Evolutionary conservation across 1,284 basidiomycete species (phyloP).

Genomic region (Heterobasidion occidentale): DNA sequence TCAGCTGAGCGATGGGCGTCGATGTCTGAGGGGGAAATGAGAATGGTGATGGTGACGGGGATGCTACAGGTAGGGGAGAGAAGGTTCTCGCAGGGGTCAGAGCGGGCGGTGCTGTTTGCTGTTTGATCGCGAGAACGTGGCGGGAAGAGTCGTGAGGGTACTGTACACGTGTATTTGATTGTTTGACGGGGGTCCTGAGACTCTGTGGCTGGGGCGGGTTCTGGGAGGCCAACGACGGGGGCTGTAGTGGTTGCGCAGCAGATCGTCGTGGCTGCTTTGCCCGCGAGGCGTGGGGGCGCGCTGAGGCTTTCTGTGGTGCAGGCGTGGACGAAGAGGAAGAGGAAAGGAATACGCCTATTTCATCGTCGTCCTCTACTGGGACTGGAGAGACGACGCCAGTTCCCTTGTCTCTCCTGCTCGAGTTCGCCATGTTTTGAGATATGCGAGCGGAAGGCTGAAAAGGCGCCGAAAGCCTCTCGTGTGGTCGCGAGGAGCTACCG

Average conservation of each 20-base stretch:
- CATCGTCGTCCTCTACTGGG: constrained; percentile 42
- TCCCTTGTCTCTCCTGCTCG: background rate
- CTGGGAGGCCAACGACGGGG: constrained; percentile 11
- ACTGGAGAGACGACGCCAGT: background rate
- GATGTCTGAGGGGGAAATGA: constrained; percentile 14
- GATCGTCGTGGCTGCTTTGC: background rate
- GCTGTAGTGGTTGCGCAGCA: constrained; percentile 4
- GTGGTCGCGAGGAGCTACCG: constrained; percentile 48
- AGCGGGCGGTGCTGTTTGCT: constrained; percentile 24
- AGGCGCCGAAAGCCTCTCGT: constrained; percentile 36
- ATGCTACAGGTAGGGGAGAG: constrained; percentile 15
- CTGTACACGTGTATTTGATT: background rate
- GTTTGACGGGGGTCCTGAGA: constrained; percentile 35
- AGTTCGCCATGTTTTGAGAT: constrained; percentile 22
- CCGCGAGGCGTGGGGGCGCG: constrained; percentile 1
- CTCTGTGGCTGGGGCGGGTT: constrained; percentile 9
- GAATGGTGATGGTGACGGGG: background rate
- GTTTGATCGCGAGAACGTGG: constrained; percentile 27
- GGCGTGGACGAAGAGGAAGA: constrained; percentile 22
- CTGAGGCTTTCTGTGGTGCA: constrained; percentile 1
- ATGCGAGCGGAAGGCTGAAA: constrained; percentile 24
- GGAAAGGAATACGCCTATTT: constrained; percentile 41
- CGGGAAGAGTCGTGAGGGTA: background rate
- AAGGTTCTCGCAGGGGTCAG: constrained; percentile 17
- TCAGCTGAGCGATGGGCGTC: constrained; percentile 14